Percentiles rank a stretch among this genome's conserved stretches.
Evolutionary conservation across 2,329 filamentous ascomycete species (phyloP).

Genomic region (Diaporthe destruens): DNA sequence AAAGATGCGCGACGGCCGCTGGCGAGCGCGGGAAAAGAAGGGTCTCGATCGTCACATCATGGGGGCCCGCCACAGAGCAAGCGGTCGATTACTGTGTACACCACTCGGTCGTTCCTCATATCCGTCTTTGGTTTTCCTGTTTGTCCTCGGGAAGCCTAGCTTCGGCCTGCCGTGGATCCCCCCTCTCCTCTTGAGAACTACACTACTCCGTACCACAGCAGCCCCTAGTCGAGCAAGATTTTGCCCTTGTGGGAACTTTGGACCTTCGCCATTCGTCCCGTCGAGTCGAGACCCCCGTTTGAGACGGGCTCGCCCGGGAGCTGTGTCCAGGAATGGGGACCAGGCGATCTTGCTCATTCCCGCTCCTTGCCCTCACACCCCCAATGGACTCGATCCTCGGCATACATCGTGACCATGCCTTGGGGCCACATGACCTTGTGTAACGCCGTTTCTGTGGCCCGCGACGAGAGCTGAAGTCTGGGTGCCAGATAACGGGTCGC

Average conservation of each 20-base stretch:
- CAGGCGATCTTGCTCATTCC: slow-evolving; percentile 35
- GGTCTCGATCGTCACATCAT: slow-evolving; percentile 28
- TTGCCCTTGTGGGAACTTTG: slow-evolving; percentile 39
- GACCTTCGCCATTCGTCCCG: slow-evolving; percentile 21
- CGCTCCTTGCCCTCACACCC: slow-evolving; percentile 30
- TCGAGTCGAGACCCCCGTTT: slow-evolving; percentile 15
- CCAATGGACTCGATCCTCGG: slow-evolving; percentile 39
- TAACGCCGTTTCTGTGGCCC: slow-evolving; percentile 34
- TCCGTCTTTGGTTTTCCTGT: slow-evolving; percentile 7
- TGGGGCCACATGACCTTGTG: slow-evolving; percentile 41
- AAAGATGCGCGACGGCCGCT: slow-evolving; percentile 1
- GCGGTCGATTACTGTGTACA: slow-evolving; percentile 10
- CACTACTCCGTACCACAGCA: too few species aligned
- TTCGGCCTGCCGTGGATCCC: slow-evolving; percentile 32
- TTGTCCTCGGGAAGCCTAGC: slow-evolving; percentile 35
- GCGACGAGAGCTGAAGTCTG: slow-evolving; percentile 32
- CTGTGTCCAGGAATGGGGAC: slow-evolving; percentile 21
- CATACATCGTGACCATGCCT: slow-evolving; percentile 41
- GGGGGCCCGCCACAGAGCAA: not conserved
- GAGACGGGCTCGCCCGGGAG: slow-evolving; percentile 40
- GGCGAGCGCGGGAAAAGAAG: slow-evolving; percentile 24
- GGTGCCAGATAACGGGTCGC: slow-evolving; percentile 31
- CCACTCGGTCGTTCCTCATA: slow-evolving; percentile 20
- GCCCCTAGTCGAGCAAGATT: slow-evolving; percentile 33
- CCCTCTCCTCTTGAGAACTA: slow-evolving; percentile 1